A percentile compares a stretch with the other conserved stretches of the same genome.
Evolutionary conservation across 208 protist species (phyloP).

Genomic region (Wallacemonas rigidus): DNA sequence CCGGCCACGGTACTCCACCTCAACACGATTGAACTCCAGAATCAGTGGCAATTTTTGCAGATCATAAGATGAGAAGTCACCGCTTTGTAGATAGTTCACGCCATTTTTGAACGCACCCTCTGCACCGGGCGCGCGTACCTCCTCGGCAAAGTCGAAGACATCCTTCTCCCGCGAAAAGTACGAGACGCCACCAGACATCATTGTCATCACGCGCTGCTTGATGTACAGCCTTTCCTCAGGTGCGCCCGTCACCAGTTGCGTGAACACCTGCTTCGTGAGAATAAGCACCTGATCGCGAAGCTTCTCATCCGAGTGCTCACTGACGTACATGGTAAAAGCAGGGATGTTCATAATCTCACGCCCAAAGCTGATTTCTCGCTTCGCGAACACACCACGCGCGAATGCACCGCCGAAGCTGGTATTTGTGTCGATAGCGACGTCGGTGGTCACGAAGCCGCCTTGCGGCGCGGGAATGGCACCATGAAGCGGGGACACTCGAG

Average conservation of each 20-base stretch:
- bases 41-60: conserved; percentile 84
- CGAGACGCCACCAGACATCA: conserved; percentile 84
- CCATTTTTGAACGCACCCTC: conserved; percentile 66
- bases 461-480: conserved; percentile 59
- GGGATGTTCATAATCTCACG: conserved; percentile 84
- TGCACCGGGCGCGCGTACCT: conserved; percentile 61
- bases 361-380: conserved; percentile 75
- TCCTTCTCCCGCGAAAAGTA: conserved; percentile 87
- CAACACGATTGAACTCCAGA: conserved; percentile 86
- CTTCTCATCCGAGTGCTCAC: conserved; percentile 44
- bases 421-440: conserved; percentile 80
- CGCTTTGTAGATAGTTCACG: conserved; percentile 64
- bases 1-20: conserved; percentile 80
- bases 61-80: conserved; percentile 82
- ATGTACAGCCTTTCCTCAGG: conserved; percentile 71
- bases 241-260: conserved; percentile 57
- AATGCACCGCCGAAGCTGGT: conserved; percentile 72
- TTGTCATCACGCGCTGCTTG: conserved; percentile 67
- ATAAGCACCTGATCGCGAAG: conserved; percentile 76
- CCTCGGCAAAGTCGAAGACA: conserved; percentile 83
- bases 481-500: conserved; percentile 67
- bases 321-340: conserved; percentile 79
- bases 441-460: conserved; percentile 77
- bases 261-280: conserved; percentile 77
- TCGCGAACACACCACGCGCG: conserved; percentile 74